Base-by-base conservation (phyloP, 768 basidiomycete species). In the Leccinum barrowsii region DNA sequence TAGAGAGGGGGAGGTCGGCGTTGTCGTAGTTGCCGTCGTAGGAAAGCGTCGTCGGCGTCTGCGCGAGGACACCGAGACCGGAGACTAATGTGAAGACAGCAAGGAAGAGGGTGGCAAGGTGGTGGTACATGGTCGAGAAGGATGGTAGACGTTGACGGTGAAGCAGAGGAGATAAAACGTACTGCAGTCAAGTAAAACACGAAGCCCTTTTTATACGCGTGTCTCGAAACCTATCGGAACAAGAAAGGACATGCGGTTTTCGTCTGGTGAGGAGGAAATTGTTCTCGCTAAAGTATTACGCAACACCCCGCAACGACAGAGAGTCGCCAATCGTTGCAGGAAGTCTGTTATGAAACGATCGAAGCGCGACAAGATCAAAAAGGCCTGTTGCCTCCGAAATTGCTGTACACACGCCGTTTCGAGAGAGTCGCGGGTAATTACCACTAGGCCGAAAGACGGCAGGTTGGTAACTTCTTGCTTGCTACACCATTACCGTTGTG, bases 1-100 rank as follows among this genome's bases (percentile, higher is more conserved):
- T 50, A 54, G 48, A 11, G 50, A 78, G 70, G 42, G 71, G 63
- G 50, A 67, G 67, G 51, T 1, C 1, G 5, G 30, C 28, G 50
- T 72, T 64, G 62, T 76, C 78, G 57, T 79, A 79, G 7, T 56
- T 68, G 22, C 37, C 46, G 66, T 80, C 78, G 46, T 70, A 79
- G 8, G 76, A 64, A 49, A 79, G 72, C 5, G 72, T 69, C 44
- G 57, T 32, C 32, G 52, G 4, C 4, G 59, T 59, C 60, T 71
- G 67, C 10, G 72, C 65, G 52, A 59, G 52, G 52, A 61, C 64
- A 34, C 59, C 50, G 15, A 69, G 64, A 44, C 53, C 55, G 32
- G 66, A 57, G 54, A 47, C 17, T 1, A 66, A 44, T 13, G 64
- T 13, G 34, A 67, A 55, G 56, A 63, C 17, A 32, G 61, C 4